Evolutionary conservation across 169 alveolate genomes (phyloP).

Genomic region (Plasmodium vivax): DNA sequence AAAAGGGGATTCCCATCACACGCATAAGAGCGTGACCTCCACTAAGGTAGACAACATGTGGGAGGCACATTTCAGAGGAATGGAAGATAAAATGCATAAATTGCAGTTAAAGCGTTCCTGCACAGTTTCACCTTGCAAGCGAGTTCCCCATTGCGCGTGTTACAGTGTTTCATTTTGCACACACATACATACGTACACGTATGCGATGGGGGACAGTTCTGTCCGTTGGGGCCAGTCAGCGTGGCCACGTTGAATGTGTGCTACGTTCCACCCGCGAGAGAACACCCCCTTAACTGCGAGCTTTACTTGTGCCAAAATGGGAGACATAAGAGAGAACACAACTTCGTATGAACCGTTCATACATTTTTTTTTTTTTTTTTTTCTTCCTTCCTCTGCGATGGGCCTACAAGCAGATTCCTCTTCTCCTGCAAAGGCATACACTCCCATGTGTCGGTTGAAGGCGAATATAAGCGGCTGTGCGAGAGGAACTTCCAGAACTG

Average conservation of each 20-base stretch:
- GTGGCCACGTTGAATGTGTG: not conserved
- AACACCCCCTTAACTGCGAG: not conserved
- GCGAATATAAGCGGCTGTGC: constrained; percentile 42
- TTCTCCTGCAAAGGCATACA: constrained; percentile 29
- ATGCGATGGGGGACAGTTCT: not conserved
- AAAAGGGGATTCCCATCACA: not conserved
- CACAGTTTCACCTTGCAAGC: not conserved
- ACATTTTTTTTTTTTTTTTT: not conserved
- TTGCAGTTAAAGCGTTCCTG: too few species aligned
- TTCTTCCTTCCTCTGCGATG: not conserved
- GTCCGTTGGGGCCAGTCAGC: not conserved
- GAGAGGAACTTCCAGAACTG: constrained; percentile 15
- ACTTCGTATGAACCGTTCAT: constrained; percentile 1
- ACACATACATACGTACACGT: not conserved
- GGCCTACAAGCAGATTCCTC: not conserved
- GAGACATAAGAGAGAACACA: not conserved
- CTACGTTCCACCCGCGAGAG: not conserved
- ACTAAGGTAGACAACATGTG: not conserved
- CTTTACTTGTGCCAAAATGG: not conserved
- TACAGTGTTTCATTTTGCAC: not conserved
- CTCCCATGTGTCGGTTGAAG: constrained; percentile 31
- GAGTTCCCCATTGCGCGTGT: not conserved
- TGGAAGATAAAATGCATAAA: not conserved
- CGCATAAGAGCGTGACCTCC: not conserved
- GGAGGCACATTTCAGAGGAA: not conserved